These are phyloP conservation scores for Acanthamoeba royreba DNA, from an alignment of 208 protist species.

Conservation along the genomic window DNA sequence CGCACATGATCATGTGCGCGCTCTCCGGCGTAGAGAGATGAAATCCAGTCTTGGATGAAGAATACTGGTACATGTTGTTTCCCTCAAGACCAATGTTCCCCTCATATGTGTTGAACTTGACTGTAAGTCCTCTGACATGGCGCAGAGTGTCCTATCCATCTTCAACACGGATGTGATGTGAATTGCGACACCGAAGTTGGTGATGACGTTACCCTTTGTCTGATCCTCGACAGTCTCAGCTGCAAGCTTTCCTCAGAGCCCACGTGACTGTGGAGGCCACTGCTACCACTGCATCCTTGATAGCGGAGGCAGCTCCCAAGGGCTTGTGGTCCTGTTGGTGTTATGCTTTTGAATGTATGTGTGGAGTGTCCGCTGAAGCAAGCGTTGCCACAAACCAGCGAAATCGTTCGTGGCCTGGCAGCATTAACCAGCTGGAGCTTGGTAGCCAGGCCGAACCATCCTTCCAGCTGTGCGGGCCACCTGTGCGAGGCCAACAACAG, in stretches of 20 bases:
- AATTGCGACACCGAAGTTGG: constrained; percentile 49
- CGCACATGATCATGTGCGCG: constrained; percentile 76
- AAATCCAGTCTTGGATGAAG: constrained; percentile 83
- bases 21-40: constrained; percentile 75
- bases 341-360: no score
- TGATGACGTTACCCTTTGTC: neutral
- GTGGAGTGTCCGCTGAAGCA: no score
- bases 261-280: neutral
- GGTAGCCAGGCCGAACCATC: no score
- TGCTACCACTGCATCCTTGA: neutral
- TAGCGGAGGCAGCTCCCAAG: neutral
- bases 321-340: neutral
- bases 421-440: no score
- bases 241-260: neutral
- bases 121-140: constrained; percentile 77
- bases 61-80: constrained; percentile 70
- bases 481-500: no score
- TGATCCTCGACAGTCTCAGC: neutral
- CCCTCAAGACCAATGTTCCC: constrained; percentile 83
- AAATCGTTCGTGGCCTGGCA: no score
- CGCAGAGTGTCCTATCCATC: constrained; percentile 72
- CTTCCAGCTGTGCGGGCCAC: no score
- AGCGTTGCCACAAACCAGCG: no score
- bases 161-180: constrained; percentile 46
- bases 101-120: constrained; percentile 85